Percentiles rank a stretch among this genome's conserved stretches.
phyloP scores from a whole-genome alignment of 345 rosid species.

The Corchorus olitorius region DNA sequence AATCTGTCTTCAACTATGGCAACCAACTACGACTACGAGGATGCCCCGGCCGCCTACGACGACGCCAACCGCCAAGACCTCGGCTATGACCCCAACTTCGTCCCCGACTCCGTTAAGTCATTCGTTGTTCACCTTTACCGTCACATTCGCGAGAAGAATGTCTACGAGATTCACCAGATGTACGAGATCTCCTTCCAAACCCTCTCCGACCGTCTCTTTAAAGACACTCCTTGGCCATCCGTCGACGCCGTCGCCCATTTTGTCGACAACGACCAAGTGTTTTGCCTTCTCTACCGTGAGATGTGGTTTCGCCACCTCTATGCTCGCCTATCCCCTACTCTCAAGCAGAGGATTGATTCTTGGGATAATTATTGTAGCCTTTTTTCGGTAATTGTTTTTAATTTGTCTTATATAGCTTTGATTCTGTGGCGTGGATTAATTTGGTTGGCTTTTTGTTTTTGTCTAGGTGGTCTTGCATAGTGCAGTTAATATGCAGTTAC shows the following conservation, averaged over 20 bases:
- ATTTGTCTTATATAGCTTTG: neutral
- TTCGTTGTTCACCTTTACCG: conserved; percentile 95
- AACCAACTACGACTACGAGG: conserved; percentile 55
- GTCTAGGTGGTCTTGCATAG: conserved; percentile 91
- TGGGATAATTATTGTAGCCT: conserved; percentile 96
- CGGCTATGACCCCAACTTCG: conserved; percentile 84
- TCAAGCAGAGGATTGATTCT: conserved; percentile 92
- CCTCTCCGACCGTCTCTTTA: conserved; percentile 82
- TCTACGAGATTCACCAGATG: conserved; percentile 99
- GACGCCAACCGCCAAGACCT: conserved; percentile 45
- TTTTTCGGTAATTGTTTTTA: conserved; percentile 51
- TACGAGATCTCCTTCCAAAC: conserved; percentile 95
- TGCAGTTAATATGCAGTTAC: conserved; percentile 93
- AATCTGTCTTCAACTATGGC: conserved; percentile 48
- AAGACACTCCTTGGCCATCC: conserved; percentile 96
- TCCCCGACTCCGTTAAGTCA: conserved; percentile 91
- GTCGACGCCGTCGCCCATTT: conserved; percentile 83
- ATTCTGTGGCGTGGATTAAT: neutral
- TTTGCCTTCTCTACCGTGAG: conserved; percentile 94
- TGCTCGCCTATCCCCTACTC: conserved; percentile 87
- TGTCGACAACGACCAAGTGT: conserved; percentile 94
- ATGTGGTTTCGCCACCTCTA: conserved; percentile 98
- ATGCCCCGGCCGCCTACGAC: conserved; percentile 40
- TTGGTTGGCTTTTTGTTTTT: neutral
- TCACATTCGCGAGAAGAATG: conserved; percentile 95